phyloP scores from a whole-genome alignment of 148 eudicot genomes.

The Amaranthus palmeri region DNA sequence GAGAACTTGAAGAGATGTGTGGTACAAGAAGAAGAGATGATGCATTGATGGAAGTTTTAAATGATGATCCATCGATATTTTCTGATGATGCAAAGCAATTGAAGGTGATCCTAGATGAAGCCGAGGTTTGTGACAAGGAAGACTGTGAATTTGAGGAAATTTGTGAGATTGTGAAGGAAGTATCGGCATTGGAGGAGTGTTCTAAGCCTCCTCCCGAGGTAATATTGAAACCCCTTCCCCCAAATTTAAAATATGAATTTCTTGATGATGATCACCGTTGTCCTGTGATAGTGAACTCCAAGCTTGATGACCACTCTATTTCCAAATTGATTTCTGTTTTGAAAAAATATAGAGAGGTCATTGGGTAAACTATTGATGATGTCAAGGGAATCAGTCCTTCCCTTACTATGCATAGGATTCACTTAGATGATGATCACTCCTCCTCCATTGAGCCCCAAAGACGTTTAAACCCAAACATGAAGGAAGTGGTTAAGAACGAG shows the following conservation, averaged over 20 bases:
- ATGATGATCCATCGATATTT: no score
- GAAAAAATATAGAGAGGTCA: background rate
- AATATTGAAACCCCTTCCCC: background rate
- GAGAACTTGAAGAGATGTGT: no score
- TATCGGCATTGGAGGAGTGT: background rate
- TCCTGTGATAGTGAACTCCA: background rate
- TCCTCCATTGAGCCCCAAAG: background rate
- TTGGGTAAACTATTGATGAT: background rate
- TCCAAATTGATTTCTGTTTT: background rate
- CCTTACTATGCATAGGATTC: background rate
- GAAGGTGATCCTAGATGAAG: background rate
- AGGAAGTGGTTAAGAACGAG: background rate
- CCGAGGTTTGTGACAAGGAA: background rate
- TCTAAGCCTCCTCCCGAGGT: background rate
- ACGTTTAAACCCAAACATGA: background rate
- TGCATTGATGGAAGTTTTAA: background rate
- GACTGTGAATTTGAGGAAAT: no score
- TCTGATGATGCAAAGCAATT: background rate
- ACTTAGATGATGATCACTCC: background rate
- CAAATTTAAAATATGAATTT: background rate
- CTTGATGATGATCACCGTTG: background rate
- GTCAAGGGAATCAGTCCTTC: background rate
- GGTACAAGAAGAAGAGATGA: background rate
- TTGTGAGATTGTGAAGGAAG: no score
- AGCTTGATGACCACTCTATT: background rate